Evolutionary conservation across 129 eudicot species (phyloP).

Genomic region (Flaveria bidentis): DNA sequence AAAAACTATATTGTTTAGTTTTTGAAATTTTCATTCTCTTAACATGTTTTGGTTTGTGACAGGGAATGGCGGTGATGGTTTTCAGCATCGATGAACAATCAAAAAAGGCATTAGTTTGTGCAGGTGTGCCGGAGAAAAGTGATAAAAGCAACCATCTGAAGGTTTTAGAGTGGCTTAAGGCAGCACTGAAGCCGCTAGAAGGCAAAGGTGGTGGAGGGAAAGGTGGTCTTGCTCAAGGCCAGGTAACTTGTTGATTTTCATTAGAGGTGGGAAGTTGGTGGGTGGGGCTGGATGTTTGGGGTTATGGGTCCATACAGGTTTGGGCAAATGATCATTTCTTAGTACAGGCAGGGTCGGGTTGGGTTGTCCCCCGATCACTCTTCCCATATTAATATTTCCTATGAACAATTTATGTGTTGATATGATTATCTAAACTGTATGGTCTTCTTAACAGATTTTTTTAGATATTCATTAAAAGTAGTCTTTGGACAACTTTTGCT

Average conservation of each 20-base stretch:
- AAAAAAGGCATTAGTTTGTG: slow-evolving; percentile 81
- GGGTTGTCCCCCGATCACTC: background rate
- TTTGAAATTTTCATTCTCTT: background rate
- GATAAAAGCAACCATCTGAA: slow-evolving; percentile 59
- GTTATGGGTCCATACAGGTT: background rate
- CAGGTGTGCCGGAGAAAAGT: slow-evolving; percentile 86
- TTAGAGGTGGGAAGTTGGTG: background rate
- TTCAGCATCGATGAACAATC: slow-evolving; percentile 69
- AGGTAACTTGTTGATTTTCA: slow-evolving; percentile 44
- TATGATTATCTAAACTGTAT: background rate
- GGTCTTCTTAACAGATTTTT: background rate
- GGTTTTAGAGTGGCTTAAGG: slow-evolving; percentile 77
- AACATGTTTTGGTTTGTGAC: slow-evolving; percentile 18
- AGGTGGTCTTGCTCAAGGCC: slow-evolving; percentile 90
- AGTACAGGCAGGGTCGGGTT: background rate
- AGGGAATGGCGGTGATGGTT: slow-evolving; percentile 89
- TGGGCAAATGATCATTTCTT: background rate
- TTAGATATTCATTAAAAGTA: background rate
- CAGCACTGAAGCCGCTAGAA: slow-evolving; percentile 58
- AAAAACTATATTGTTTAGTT: background rate
- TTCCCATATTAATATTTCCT: background rate
- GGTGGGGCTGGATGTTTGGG: background rate
- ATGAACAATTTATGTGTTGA: background rate
- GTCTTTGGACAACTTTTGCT: background rate
- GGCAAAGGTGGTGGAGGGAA: slow-evolving; percentile 95